These are phyloP conservation scores for Ottelia alismoides DNA, from an alignment of 106 monocot genomes.

Conservation along the genomic window DNA sequence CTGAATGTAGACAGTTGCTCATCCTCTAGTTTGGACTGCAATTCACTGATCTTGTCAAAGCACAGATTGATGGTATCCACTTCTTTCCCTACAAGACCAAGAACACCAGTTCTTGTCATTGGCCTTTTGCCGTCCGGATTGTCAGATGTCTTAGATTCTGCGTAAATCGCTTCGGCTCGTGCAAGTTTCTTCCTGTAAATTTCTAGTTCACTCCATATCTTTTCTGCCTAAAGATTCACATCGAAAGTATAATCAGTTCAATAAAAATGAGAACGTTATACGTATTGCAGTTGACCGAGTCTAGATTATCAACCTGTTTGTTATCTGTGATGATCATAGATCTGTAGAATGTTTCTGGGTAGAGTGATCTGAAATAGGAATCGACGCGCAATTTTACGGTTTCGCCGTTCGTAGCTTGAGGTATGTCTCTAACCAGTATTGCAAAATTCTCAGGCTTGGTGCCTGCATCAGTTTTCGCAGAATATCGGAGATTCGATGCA, in stretches of 20 bases:
- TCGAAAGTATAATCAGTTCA: too few relatives aligned
- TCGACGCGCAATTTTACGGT: constrained; percentile 68
- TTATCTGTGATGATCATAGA: constrained; percentile 80
- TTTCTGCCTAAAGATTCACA: constrained; percentile 64
- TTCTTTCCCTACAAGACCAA: constrained; percentile 52
- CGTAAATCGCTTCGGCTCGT: constrained; percentile 42
- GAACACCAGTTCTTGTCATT: constrained; percentile 41
- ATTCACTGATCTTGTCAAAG: constrained; percentile 58
- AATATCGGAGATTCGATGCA: constrained; percentile 59
- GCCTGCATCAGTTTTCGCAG: constrained; percentile 33
- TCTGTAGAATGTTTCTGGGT: constrained; percentile 82
- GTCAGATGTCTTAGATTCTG: constrained; percentile 46
- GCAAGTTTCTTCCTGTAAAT: constrained; percentile 58
- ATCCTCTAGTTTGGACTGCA: constrained; percentile 43
- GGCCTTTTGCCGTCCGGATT: too few relatives aligned
- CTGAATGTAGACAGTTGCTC: constrained; percentile 45
- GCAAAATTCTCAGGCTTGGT: constrained; percentile 62
- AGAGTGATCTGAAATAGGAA: constrained; percentile 64
- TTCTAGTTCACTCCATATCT: constrained; percentile 50
- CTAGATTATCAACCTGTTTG: too few relatives aligned
- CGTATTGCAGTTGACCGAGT: too few relatives aligned
- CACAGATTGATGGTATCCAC: constrained; percentile 62
- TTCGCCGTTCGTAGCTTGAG: constrained; percentile 30
- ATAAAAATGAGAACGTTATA: too few relatives aligned
- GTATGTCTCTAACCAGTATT: constrained; percentile 80